Conservation (phyloP, 345 rosid species). For the Citrus trifoliata region DNA sequence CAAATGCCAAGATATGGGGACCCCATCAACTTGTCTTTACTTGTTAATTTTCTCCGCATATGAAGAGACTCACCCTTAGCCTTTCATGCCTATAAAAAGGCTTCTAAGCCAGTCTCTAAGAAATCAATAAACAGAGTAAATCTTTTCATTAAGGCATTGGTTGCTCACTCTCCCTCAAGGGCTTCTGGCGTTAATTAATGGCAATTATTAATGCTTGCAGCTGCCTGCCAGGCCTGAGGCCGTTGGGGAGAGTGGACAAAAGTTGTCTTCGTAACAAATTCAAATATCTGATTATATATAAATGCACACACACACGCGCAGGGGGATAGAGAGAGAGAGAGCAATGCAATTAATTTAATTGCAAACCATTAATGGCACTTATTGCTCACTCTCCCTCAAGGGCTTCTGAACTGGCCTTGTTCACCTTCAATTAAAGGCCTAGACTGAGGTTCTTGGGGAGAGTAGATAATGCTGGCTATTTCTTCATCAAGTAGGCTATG, state of each 20-base stretch:
- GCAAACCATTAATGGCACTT: constrained; percentile 4
- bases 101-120: not conserved
- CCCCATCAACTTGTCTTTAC: constrained; percentile 4
- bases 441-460: constrained; percentile 17
- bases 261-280: not conserved
- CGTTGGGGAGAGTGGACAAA: constrained; percentile 22
- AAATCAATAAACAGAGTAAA: not conserved
- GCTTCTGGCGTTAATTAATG: constrained; percentile 9
- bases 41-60: not conserved
- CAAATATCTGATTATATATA: not conserved
- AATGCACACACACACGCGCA: no score
- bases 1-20: constrained; percentile 21
- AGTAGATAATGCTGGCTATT: constrained; percentile 20
- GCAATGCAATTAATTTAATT: not conserved
- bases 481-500: not conserved
- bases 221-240: constrained; percentile 1
- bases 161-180: constrained; percentile 40
- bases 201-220: not conserved
- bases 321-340: not conserved
- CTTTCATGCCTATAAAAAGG: constrained; percentile 20
- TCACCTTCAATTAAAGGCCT: not conserved
- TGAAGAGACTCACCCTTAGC: not conserved
- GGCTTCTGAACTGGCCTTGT: constrained; percentile 23
- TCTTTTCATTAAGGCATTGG: constrained; percentile 24
- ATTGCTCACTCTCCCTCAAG: constrained; percentile 40